Conservation (phyloP, 371 early-diverging fungal genomes). For the Apophysomyces trapeziformis region DNA sequence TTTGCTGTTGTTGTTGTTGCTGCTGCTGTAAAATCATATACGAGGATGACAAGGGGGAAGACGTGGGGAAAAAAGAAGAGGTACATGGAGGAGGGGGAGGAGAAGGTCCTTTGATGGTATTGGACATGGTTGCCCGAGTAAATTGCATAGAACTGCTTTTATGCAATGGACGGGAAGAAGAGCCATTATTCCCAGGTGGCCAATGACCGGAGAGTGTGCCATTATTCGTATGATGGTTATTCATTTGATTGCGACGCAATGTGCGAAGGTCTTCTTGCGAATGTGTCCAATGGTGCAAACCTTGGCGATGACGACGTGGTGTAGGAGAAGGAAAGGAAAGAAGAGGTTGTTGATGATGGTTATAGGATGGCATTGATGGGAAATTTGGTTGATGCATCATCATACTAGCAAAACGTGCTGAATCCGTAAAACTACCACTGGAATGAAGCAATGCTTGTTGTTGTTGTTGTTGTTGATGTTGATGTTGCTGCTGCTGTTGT, state of each 20-base stretch:
- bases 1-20: constrained; percentile 12
- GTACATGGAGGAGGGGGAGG: neutral
- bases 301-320: constrained; percentile 16
- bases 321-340: neutral
- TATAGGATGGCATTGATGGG: constrained; percentile 20
- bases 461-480: no score
- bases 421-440: constrained; percentile 25
- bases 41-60: neutral
- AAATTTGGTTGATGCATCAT: constrained; percentile 18
- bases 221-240: neutral
- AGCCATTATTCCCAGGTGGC: neutral
- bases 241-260: constrained; percentile 15
- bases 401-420: constrained; percentile 21
- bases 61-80: neutral
- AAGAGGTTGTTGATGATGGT: constrained; percentile 22
- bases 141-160: constrained; percentile 9
- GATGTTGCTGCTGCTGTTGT: no score
- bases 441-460: constrained; percentile 20
- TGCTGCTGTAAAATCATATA: neutral
- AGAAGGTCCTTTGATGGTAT: constrained; percentile 1
- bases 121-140: neutral
- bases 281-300: constrained; percentile 24
- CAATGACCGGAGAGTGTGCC: neutral
- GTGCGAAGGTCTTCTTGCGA: constrained; percentile 30
- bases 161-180: neutral